These are phyloP conservation scores for Veloboletus limbatus DNA, from an alignment of 1,284 basidiomycete genomes.

Conservation along the genomic window DNA sequence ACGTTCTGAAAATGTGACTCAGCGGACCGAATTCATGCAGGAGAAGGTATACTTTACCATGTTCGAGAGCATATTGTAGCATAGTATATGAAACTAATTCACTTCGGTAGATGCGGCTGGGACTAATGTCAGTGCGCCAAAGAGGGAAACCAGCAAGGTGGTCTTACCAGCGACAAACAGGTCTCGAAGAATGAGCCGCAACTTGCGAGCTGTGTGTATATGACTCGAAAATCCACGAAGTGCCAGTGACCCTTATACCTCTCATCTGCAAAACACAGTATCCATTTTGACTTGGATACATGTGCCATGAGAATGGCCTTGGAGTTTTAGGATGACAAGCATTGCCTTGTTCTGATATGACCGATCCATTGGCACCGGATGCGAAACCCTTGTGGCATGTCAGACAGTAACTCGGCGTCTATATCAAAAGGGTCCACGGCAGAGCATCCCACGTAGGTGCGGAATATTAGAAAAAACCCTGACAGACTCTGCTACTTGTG, in stretches of 20 bases:
- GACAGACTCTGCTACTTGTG: not conserved
- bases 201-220: not conserved
- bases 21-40: not conserved
- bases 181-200: not conserved
- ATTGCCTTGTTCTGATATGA: too few species aligned
- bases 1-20: constrained; percentile 9
- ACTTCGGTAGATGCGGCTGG: not conserved
- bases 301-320: not conserved
- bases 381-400: too few species aligned
- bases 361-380: too few species aligned
- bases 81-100: not conserved
- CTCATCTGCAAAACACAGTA: not conserved
- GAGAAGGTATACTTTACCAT: constrained; percentile 2
- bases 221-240: not conserved
- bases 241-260: constrained; percentile 13
- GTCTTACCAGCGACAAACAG: constrained; percentile 2
- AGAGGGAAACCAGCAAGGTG: not conserved
- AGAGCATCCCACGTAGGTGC: not conserved
- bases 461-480: not conserved
- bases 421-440: too few species aligned
- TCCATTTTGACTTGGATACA: not conserved
- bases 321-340: not conserved
- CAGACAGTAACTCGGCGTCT: not conserved
- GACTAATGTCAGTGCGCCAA: not conserved
- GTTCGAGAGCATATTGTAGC: constrained; percentile 3